Evolutionary conservation across 176 grass and related monocot species (phyloP).

Genomic region (Musa beccarii): DNA sequence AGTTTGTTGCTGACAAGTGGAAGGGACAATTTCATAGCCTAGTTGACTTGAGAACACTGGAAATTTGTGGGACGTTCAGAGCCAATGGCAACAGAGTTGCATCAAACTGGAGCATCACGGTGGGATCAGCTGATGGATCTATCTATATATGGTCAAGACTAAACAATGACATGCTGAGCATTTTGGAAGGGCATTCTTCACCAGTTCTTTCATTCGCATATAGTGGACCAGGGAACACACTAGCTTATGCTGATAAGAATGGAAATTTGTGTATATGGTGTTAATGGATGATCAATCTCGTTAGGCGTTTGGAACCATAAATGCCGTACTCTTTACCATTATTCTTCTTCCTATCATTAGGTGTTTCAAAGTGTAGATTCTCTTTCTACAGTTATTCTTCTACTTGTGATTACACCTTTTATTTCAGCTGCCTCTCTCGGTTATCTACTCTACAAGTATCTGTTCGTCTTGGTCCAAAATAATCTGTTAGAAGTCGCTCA

Average conservation of each 20-base stretch:
- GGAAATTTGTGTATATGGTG: conserved; percentile 72
- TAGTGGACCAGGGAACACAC: conserved; percentile 38
- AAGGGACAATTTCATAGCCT: conserved; percentile 67
- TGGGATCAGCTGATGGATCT: conserved; percentile 61
- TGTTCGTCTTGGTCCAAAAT: no score
- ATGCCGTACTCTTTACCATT: no score
- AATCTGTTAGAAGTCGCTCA: no score
- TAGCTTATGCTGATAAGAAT: conserved; percentile 66
- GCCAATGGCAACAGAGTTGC: conserved; percentile 35
- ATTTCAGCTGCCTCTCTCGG: no score
- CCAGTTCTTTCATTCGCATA: conserved; percentile 56
- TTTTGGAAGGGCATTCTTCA: conserved; percentile 60
- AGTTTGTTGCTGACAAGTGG: conserved; percentile 74
- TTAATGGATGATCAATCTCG: conserved; percentile 18
- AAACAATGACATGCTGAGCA: conserved; percentile 26
- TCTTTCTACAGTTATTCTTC: no score
- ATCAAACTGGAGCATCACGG: no score
- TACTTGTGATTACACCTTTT: no score
- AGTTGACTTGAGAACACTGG: conserved; percentile 66
- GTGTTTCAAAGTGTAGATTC: no score
- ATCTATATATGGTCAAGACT: conserved; percentile 72
- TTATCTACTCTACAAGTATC: no score
- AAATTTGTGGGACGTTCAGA: conserved; percentile 64
- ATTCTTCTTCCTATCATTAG: no score
- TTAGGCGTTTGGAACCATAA: no score